Evolutionary conservation across 169 alveolate species (phyloP).

Genomic region (Miamiensis avidus): DNA sequence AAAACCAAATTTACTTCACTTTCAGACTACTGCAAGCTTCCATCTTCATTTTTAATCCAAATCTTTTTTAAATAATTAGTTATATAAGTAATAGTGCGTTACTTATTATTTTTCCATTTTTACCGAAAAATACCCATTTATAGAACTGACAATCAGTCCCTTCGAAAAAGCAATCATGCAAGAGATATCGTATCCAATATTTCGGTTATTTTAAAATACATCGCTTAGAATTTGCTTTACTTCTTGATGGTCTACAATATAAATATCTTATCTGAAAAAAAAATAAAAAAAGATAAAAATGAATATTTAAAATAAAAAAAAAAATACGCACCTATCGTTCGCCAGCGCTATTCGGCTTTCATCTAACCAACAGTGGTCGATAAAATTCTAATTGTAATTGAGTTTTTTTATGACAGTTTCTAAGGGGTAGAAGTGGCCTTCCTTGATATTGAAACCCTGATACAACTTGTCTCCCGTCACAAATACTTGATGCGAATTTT

Average conservation of each 20-base stretch:
- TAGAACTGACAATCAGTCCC: constrained; percentile 66
- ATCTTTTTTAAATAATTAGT: neutral
- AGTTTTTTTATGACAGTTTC: constrained; percentile 13
- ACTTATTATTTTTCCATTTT: neutral
- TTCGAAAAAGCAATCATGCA: constrained; percentile 43
- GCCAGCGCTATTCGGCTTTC: constrained; percentile 42
- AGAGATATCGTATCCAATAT: neutral
- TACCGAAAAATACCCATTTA: constrained; percentile 59
- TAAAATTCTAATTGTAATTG: constrained; percentile 1
- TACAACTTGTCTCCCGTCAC: neutral
- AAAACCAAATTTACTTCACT: neutral
- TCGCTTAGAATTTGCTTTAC: constrained; percentile 1
- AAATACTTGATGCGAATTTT: neutral
- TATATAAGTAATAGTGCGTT: neutral
- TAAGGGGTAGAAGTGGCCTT: constrained; percentile 8
- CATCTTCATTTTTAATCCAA: constrained; percentile 71
- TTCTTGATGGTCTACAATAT: too few relatives aligned
- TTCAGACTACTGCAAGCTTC: constrained; percentile 46
- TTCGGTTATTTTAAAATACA: neutral
- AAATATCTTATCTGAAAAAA: too few relatives aligned
- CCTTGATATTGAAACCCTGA: neutral
- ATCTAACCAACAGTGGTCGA: constrained; percentile 39
- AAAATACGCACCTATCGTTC: constrained; percentile 46
- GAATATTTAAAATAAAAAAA: neutral
- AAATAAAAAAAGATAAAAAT: neutral